Conservation (phyloP, 1,284 basidiomycete species). For the Ceratorhiza oryzae-sativae region DNA sequence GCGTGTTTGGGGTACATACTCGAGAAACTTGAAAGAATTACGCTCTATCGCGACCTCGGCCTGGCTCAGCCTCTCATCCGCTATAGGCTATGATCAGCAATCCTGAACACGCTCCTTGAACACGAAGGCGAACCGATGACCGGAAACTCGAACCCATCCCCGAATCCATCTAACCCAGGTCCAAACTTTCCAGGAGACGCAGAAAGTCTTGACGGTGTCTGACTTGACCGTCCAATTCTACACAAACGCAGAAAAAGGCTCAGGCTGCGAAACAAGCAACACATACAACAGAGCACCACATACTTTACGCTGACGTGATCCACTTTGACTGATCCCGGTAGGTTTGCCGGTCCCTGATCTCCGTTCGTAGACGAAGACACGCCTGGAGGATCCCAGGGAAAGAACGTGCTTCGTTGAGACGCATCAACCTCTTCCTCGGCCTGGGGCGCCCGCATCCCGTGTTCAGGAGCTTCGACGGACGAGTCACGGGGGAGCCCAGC, state of each 20-base stretch:
- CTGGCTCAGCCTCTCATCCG: conserved; percentile 14
- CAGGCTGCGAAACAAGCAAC: conserved; percentile 59
- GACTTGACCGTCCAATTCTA: conserved; percentile 31
- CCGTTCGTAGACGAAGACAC: conserved; percentile 61
- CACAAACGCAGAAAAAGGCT: conserved; percentile 43
- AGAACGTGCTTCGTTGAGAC: conserved; percentile 67
- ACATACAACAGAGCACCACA: conserved; percentile 45
- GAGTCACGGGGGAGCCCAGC: conserved; percentile 10
- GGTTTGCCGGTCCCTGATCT: conserved; percentile 52
- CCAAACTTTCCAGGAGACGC: conserved; percentile 32
- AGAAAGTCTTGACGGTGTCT: conserved; percentile 28
- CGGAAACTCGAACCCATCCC: conserved; percentile 20
- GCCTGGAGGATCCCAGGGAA: conserved; percentile 83
- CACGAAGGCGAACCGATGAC: conserved; percentile 17
- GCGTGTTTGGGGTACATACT: conserved; percentile 57
- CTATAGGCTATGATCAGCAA: neutral
- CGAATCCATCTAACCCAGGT: conserved; percentile 29
- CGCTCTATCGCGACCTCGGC: conserved; percentile 59
- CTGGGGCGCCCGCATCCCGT: conserved; percentile 56
- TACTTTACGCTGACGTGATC: conserved; percentile 33
- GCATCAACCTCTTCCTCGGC: conserved; percentile 50
- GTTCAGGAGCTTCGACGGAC: conserved; percentile 12
- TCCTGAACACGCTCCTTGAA: too few species aligned
- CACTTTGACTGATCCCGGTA: conserved; percentile 44
- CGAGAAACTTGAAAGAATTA: conserved; percentile 78